Evolutionary conservation across 2,329 filamentous ascomycete species (phyloP).

Genomic region (Clonostachys solani): DNA sequence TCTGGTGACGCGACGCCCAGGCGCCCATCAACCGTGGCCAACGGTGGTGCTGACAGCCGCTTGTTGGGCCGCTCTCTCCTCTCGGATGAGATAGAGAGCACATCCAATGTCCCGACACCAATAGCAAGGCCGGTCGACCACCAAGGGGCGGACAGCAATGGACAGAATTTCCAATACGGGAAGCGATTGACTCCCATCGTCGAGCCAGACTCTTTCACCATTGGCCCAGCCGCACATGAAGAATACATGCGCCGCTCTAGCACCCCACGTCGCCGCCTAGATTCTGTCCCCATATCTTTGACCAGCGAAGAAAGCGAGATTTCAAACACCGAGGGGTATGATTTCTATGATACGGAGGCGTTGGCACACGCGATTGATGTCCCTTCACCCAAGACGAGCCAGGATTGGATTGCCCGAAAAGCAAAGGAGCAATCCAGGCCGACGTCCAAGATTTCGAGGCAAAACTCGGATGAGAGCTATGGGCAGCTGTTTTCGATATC

Average conservation of each 20-base stretch:
- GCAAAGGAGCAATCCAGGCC: slow-evolving; percentile 1
- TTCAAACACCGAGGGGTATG: slow-evolving; percentile 57
- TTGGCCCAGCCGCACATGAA: slow-evolving; percentile 41
- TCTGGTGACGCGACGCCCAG: slow-evolving; percentile 31
- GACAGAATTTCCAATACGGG: slow-evolving; percentile 15
- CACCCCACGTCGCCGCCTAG: slow-evolving; percentile 36
- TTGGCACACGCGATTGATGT: slow-evolving; percentile 49
- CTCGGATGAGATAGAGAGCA: slow-evolving; percentile 38
- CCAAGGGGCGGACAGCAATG: neutral
- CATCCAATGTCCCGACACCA: slow-evolving; percentile 58
- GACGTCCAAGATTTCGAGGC: slow-evolving; percentile 24
- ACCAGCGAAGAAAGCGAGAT: slow-evolving; percentile 42
- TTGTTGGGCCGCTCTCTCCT: neutral
- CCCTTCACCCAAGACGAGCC: slow-evolving; percentile 14
- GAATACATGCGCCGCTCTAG: slow-evolving; percentile 14
- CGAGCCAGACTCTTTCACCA: slow-evolving; percentile 44
- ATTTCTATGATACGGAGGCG: slow-evolving; percentile 61
- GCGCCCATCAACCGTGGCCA: slow-evolving; percentile 25
- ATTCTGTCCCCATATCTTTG: slow-evolving; percentile 47
- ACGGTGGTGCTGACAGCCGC: neutral
- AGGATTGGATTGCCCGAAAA: neutral
- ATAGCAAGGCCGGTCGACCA: slow-evolving; percentile 47
- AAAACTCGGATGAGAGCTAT: slow-evolving; percentile 57
- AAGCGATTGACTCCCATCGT: slow-evolving; percentile 40
- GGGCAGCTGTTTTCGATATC: slow-evolving; percentile 56